Evolutionary conservation across 257 asterid genomes (phyloP).

Genomic region (Gentiana dahurica): DNA sequence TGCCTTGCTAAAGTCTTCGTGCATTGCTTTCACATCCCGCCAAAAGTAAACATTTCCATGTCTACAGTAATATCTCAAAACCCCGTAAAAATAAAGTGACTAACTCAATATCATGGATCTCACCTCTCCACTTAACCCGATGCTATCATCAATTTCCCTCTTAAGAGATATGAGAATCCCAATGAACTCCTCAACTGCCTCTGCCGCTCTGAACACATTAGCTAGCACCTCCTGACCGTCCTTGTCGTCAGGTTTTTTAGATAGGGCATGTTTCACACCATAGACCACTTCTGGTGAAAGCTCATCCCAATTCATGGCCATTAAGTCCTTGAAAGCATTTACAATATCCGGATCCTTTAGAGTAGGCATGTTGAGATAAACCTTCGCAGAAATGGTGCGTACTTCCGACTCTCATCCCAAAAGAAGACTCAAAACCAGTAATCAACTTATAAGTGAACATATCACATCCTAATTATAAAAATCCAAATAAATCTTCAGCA

Average conservation of each 20-base stretch:
- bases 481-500: conserved; percentile 2
- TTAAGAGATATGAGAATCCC: conserved; percentile 65
- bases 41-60: conserved; percentile 14
- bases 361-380: conserved; percentile 47
- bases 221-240: conserved; percentile 63
- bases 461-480: too few relatives aligned
- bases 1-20: conserved; percentile 61
- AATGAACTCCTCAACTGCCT: conserved; percentile 85
- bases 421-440: conserved; percentile 36
- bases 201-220: conserved; percentile 76
- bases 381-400: conserved; percentile 60
- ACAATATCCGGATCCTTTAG: conserved; percentile 59
- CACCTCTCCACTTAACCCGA: conserved; percentile 95
- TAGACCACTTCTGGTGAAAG: conserved; percentile 51
- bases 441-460: neutral
- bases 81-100: conserved; percentile 1
- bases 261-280: conserved; percentile 50
- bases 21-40: conserved; percentile 84
- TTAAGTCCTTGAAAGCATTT: conserved; percentile 71
- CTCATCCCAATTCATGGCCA: conserved; percentile 79
- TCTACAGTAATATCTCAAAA: conserved; percentile 1
- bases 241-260: conserved; percentile 71
- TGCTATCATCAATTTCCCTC: conserved; percentile 81
- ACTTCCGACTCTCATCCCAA: conserved; percentile 37
- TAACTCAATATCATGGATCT: conserved; percentile 4